A percentile compares a stretch with the other conserved stretches of the same genome.
These are phyloP conservation scores for Boletus rubropictus DNA, from an alignment of 768 basidiomycete genomes.

Conservation along the genomic window DNA sequence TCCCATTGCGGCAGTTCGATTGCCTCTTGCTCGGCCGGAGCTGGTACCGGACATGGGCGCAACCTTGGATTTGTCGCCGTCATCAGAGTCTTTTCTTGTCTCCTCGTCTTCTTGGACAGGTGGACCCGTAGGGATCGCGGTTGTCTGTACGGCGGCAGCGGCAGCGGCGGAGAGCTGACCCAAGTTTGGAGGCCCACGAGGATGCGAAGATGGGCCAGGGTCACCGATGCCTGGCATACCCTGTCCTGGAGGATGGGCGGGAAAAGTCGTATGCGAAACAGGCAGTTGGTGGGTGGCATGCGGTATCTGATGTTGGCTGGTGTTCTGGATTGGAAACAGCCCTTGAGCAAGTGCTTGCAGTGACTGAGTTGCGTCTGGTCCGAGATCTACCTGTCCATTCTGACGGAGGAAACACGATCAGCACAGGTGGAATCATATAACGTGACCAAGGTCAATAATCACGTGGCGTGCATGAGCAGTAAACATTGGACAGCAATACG, in stretches of 20 bases:
- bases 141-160: constrained; percentile 43
- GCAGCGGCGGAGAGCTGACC: constrained; percentile 48
- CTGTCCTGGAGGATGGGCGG: constrained; percentile 22
- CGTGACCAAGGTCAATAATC: constrained; percentile 21
- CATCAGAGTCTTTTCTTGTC: constrained; percentile 24
- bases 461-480: constrained; percentile 16
- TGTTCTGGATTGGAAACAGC: constrained; percentile 23
- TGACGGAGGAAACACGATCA: constrained; percentile 17
- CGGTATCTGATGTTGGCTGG: constrained; percentile 31
- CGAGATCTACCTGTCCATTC: constrained; percentile 46
- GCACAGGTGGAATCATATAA: constrained; percentile 11
- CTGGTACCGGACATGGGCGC: constrained; percentile 27
- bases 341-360: constrained; percentile 50
- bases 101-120: constrained; percentile 20
- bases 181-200: constrained; percentile 59
- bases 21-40: constrained; percentile 43
- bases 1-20: constrained; percentile 58
- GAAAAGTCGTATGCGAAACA: constrained; percentile 38
- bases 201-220: constrained; percentile 69
- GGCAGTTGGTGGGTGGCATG: constrained; percentile 18
- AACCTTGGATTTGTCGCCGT: constrained; percentile 20
- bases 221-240: constrained; percentile 54
- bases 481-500: background rate
- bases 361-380: constrained; percentile 58
- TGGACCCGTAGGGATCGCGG: constrained; percentile 14